A percentile compares a stretch with the other conserved stretches of the same genome.
These are phyloP conservation scores for Aspergillus tubingensis DNA, from an alignment of 2,329 filamentous ascomycete genomes.

Conservation along the genomic window DNA sequence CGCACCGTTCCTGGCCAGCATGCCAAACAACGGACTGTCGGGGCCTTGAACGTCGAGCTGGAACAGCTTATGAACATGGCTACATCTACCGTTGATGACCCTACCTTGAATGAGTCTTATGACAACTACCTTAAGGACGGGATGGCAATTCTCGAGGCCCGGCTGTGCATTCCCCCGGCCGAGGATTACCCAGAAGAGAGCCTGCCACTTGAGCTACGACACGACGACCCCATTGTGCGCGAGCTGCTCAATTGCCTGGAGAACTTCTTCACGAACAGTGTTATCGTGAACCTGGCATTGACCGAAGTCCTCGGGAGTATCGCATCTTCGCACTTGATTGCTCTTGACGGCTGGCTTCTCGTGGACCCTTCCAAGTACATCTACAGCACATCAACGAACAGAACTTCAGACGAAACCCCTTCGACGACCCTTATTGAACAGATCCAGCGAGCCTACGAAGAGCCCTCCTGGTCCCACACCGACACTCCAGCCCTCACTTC, in stretches of 20 bases:
- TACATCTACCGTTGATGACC: slow-evolving; percentile 40
- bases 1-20: slow-evolving; percentile 49
- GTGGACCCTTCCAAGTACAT: slow-evolving; percentile 68
- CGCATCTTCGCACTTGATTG: slow-evolving; percentile 79
- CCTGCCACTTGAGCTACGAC: slow-evolving; percentile 64
- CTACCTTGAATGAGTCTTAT: slow-evolving; percentile 45
- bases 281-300: slow-evolving; percentile 85
- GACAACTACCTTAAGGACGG: slow-evolving; percentile 51
- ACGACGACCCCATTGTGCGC: slow-evolving; percentile 61
- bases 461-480: slow-evolving; percentile 52
- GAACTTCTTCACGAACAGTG: slow-evolving; percentile 83
- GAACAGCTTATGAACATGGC: slow-evolving; percentile 41
- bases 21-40: slow-evolving; percentile 36
- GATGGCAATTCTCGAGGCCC: slow-evolving; percentile 53
- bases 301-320: slow-evolving; percentile 82
- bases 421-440: slow-evolving; percentile 29
- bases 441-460: slow-evolving; percentile 42
- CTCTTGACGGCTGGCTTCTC: slow-evolving; percentile 86
- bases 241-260: slow-evolving; percentile 63
- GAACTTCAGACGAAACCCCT: slow-evolving; percentile 28
- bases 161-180: slow-evolving; percentile 34
- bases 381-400: slow-evolving; percentile 39
- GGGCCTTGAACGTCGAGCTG: slow-evolving; percentile 45
- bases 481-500: slow-evolving; percentile 51
- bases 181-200: slow-evolving; percentile 49